Conservation (phyloP, 345 rosid species). For the Eucalyptus virginea region DNA sequence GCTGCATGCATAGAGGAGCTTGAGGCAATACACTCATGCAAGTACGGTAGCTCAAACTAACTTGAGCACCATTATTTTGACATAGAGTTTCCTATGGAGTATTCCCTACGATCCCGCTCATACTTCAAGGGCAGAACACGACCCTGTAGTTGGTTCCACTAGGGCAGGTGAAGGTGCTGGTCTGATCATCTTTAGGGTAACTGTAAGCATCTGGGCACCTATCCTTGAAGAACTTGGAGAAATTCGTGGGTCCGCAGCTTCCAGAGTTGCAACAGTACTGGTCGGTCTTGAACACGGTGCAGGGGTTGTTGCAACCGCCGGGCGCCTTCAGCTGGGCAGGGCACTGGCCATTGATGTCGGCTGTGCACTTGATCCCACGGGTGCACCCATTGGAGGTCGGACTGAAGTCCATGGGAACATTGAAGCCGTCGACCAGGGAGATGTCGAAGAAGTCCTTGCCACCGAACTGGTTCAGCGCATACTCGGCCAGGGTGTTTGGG, state of each 20-base stretch:
- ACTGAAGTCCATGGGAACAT: conserved; percentile 17
- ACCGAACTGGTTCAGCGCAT: conserved; percentile 5
- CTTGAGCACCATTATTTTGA: not conserved
- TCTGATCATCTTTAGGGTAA: conserved; percentile 18
- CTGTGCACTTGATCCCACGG: conserved; percentile 1
- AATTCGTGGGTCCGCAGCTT: not conserved
- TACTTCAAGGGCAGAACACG: conserved; percentile 11
- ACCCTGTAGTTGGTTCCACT: conserved; percentile 15
- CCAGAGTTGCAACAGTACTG: conserved; percentile 8
- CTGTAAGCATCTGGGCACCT: conserved; percentile 11
- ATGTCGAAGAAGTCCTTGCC: conserved; percentile 14
- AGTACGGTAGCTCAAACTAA: not conserved
- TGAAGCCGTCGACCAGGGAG: conserved; percentile 19
- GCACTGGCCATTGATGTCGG: conserved; percentile 4
- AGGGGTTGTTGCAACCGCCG: conserved; percentile 17
- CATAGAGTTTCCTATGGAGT: not conserved
- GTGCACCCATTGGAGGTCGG: conserved; percentile 1
- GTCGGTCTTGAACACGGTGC: conserved; percentile 12
- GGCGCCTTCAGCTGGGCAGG: conserved; percentile 2
- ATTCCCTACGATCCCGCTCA: not conserved
- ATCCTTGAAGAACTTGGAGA: conserved; percentile 3
- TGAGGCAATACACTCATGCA: not conserved
- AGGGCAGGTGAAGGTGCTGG: conserved; percentile 16
- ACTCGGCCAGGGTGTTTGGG: conserved; percentile 15
- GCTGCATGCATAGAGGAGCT: not conserved